Percentiles rank a stretch among this genome's conserved stretches.
phyloP scores from a whole-genome alignment of 108 stramenopile genomes.

The Fistulifera pelliculosa region DNA sequence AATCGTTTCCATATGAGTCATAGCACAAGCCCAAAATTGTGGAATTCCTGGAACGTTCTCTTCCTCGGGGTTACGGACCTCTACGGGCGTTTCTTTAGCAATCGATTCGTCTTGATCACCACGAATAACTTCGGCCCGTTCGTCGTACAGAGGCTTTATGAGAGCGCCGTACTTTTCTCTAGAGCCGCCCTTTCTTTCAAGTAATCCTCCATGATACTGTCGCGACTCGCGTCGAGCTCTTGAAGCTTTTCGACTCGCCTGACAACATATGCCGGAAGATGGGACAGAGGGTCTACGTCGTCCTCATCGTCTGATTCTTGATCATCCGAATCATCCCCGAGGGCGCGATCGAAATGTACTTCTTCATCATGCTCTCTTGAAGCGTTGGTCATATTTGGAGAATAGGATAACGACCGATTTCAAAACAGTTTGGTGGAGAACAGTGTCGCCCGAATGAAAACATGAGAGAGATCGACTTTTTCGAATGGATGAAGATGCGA shows the following conservation, averaged over 20 bases:
- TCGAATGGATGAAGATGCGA: too few species aligned
- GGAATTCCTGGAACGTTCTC: slow-evolving; percentile 60
- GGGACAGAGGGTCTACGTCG: slow-evolving; percentile 17
- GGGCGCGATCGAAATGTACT: not conserved
- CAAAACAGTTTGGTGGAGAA: too few species aligned
- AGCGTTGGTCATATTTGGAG: too few species aligned
- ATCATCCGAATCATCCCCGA: slow-evolving; percentile 7
- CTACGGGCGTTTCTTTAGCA: slow-evolving; percentile 12
- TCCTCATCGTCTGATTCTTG: slow-evolving; percentile 27
- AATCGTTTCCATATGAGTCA: slow-evolving; percentile 60
- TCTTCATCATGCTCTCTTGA: not conserved
- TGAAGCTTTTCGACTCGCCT: slow-evolving; percentile 53
- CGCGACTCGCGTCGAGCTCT: slow-evolving; percentile 47
- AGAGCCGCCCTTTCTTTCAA: slow-evolving; percentile 64
- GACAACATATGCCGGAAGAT: slow-evolving; percentile 40
- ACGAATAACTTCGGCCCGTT: slow-evolving; percentile 38
- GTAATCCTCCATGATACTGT: slow-evolving; percentile 51
- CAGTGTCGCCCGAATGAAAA: too few species aligned
- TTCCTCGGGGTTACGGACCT: slow-evolving; percentile 2
- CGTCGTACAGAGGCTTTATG: slow-evolving; percentile 55
- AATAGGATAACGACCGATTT: too few species aligned
- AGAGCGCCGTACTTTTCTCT: slow-evolving; percentile 60
- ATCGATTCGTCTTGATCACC: slow-evolving; percentile 34
- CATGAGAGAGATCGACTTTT: too few species aligned
- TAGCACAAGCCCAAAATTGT: slow-evolving; percentile 81